These are phyloP conservation scores for Quercus parvula DNA, from an alignment of 306 rosid genomes.

Conservation along the genomic window DNA sequence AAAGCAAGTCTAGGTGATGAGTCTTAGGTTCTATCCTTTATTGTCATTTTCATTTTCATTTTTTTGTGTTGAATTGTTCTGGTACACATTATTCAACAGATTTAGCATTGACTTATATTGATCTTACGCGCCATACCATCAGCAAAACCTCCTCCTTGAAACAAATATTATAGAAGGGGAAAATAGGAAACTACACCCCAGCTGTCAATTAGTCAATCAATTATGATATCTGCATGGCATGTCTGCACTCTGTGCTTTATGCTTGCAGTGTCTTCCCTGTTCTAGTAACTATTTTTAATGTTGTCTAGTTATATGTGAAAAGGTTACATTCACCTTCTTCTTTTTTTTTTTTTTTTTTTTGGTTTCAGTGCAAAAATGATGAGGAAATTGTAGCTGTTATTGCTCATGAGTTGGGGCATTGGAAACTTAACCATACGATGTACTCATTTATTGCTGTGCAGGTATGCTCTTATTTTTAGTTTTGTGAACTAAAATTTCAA, in stretches of 20 bases:
- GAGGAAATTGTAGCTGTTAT: conserved; percentile 97
- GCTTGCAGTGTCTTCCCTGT: not conserved
- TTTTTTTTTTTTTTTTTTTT: not conserved
- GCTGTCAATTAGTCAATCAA: not conserved
- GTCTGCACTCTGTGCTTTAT: not conserved
- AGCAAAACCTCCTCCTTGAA: not conserved
- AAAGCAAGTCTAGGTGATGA: too few species aligned
- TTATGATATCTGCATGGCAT: not conserved
- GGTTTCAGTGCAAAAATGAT: conserved; percentile 79
- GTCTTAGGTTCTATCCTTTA: too few species aligned
- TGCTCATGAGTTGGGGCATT: conserved; percentile 97
- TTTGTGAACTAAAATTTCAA: conserved; percentile 5
- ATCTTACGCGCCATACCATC: not conserved
- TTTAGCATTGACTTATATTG: not conserved
- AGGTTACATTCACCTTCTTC: not conserved
- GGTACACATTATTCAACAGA: not conserved
- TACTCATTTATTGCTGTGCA: conserved; percentile 92
- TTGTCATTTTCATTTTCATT: too few species aligned
- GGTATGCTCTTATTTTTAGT: conserved; percentile 47
- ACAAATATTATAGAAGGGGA: not conserved
- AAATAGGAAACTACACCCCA: not conserved
- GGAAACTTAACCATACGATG: conserved; percentile 95
- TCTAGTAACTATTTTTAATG: not conserved
- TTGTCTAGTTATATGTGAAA: not conserved
- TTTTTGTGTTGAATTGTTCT: too few species aligned